Conservation (phyloP, 1,284 basidiomycete genomes). For the Golubevia pallescens region DNA sequence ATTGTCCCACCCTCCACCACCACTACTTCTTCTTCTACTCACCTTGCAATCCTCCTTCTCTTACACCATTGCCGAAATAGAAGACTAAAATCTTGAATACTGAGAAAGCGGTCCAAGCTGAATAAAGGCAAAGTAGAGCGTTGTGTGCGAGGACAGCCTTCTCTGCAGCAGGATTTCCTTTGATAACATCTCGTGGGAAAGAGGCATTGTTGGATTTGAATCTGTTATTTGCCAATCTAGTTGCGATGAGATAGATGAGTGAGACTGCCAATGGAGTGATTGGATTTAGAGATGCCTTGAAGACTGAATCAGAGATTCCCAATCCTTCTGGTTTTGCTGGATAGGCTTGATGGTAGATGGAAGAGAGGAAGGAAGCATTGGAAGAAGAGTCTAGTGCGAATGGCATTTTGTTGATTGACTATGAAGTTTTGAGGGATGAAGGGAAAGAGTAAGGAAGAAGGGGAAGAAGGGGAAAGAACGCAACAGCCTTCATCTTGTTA, state of each 20-base stretch:
- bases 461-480: too few relatives aligned
- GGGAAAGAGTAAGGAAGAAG: too few relatives aligned
- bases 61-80: slow-evolving; percentile 21
- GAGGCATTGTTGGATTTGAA: slow-evolving; percentile 32
- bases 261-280: slow-evolving; percentile 22
- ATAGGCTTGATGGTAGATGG: slow-evolving; percentile 22
- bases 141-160: slow-evolving; percentile 39
- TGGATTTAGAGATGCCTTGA: slow-evolving; percentile 31
- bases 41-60: too few relatives aligned
- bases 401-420: too few relatives aligned
- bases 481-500: too few relatives aligned
- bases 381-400: too few relatives aligned
- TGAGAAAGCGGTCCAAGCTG: slow-evolving; percentile 34
- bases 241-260: slow-evolving; percentile 33
- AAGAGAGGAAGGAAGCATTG: too few relatives aligned
- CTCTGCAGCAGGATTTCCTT: slow-evolving; percentile 23
- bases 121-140: slow-evolving; percentile 38
- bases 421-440: too few relatives aligned
- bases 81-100: slow-evolving; percentile 20
- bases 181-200: slow-evolving; percentile 37
- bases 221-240: slow-evolving; percentile 26
- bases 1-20: too few relatives aligned
- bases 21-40: too few relatives aligned
- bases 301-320: slow-evolving; percentile 24
- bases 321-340: slow-evolving; percentile 35